Evolutionary conservation across 2,329 filamentous ascomycete species (phyloP).

Genomic region (Sarocladium strictum): DNA sequence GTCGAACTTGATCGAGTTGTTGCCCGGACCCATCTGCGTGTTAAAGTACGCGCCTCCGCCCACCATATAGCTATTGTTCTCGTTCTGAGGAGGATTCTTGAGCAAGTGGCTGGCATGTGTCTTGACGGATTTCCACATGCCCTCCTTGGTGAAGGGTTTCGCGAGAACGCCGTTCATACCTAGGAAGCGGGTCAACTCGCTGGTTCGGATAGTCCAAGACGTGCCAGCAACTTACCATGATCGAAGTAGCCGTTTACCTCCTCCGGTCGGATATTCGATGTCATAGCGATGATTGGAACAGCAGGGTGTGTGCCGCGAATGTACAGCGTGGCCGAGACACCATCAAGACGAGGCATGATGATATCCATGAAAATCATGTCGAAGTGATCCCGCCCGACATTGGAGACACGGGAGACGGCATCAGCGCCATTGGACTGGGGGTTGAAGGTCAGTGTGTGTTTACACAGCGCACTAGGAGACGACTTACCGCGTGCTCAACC

Average conservation of each 20-base stretch:
- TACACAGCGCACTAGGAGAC: neutral
- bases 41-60: constrained; percentile 28
- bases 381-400: constrained; percentile 40
- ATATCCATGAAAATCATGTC: constrained; percentile 84
- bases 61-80: constrained; percentile 29
- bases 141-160: constrained; percentile 90
- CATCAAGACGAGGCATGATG: constrained; percentile 95
- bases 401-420: constrained; percentile 77
- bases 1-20: constrained; percentile 41
- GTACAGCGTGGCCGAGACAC: constrained; percentile 87
- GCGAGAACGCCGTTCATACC: constrained; percentile 97
- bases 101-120: constrained; percentile 83
- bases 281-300: constrained; percentile 95
- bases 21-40: constrained; percentile 15
- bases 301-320: constrained; percentile 81
- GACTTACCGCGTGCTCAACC: constrained; percentile 61
- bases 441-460: constrained; percentile 12
- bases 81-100: constrained; percentile 52
- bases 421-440: constrained; percentile 74
- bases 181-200: constrained; percentile 29
- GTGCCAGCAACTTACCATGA: constrained; percentile 63
- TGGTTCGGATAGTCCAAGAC: neutral
- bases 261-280: constrained; percentile 92
- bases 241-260: constrained; percentile 97
- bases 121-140: constrained; percentile 77